Evolutionary conservation across 495 filamentous ascomycete genomes (phyloP).

Genomic region (Xylaria longipes): DNA sequence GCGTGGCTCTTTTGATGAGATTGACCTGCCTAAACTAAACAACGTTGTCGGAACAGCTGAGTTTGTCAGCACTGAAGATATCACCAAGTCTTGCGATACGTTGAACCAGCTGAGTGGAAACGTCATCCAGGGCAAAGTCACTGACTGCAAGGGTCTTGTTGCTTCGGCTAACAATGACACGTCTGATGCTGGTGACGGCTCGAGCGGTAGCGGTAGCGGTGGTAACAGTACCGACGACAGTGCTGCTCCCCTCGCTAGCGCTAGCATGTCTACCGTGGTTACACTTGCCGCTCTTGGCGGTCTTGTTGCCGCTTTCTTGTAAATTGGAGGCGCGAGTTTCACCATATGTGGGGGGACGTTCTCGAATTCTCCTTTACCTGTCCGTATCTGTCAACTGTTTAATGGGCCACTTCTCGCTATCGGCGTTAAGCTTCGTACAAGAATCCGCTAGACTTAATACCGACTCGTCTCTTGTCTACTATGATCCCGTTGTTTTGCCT

Average conservation of each 20-base stretch:
- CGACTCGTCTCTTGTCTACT: slow-evolving; percentile 37
- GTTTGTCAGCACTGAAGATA: slow-evolving; percentile 73
- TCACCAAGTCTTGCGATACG: slow-evolving; percentile 53
- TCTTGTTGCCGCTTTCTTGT: slow-evolving; percentile 43
- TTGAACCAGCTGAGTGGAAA: slow-evolving; percentile 55
- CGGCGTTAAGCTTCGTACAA: slow-evolving; percentile 37
- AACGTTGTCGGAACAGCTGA: slow-evolving; percentile 89
- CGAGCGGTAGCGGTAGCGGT: slow-evolving; percentile 27
- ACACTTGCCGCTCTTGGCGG: slow-evolving; percentile 48
- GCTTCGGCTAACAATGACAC: slow-evolving; percentile 51
- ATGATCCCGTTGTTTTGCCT: slow-evolving; percentile 7
- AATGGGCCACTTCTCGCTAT: slow-evolving; percentile 31
- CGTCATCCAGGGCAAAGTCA: slow-evolving; percentile 67
- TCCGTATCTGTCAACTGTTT: slow-evolving; percentile 39
- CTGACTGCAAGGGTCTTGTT: slow-evolving; percentile 58
- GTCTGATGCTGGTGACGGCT: slow-evolving; percentile 35
- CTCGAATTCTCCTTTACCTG: slow-evolving; percentile 30
- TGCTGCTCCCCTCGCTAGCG: slow-evolving; percentile 39
- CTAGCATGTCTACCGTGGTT: slow-evolving; percentile 47
- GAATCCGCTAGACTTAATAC: slow-evolving; percentile 45
- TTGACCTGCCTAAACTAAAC: slow-evolving; percentile 69
- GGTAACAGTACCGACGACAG: slow-evolving; percentile 34
- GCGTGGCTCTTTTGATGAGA: slow-evolving; percentile 81
- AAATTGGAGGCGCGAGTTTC: slow-evolving; percentile 25
- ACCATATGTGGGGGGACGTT: slow-evolving; percentile 1